Evolutionary conservation across 2,329 filamentous ascomycete species (phyloP).

Genomic region (Myrmaecium sp.): DNA sequence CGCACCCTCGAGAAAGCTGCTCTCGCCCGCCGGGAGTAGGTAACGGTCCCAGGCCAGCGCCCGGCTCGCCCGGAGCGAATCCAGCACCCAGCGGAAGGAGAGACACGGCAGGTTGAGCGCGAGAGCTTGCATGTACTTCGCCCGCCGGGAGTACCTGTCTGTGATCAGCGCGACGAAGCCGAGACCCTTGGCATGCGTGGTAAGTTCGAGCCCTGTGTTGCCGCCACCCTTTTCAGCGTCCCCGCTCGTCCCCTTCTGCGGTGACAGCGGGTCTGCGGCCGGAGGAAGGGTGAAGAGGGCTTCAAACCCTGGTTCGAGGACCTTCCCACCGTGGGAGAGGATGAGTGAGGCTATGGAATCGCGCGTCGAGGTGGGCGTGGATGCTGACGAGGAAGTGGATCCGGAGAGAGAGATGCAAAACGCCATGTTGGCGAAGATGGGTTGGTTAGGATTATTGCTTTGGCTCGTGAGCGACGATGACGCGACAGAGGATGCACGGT

Average conservation of each 20-base stretch:
- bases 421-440: slow-evolving; percentile 62
- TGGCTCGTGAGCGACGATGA: slow-evolving; percentile 13
- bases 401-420: slow-evolving; percentile 80
- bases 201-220: slow-evolving; percentile 45
- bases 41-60: slow-evolving; percentile 66
- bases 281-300: slow-evolving; percentile 71
- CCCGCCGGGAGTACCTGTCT: slow-evolving; percentile 68
- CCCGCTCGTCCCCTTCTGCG: slow-evolving; percentile 7
- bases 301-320: slow-evolving; percentile 63
- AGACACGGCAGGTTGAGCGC: slow-evolving; percentile 80
- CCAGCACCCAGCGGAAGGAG: slow-evolving; percentile 61
- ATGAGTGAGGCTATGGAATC: slow-evolving; percentile 46
- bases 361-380: too few species aligned
- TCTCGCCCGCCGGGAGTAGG: slow-evolving; percentile 71
- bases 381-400: too few species aligned
- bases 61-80: slow-evolving; percentile 44
- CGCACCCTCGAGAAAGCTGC: slow-evolving; percentile 56
- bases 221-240: too few species aligned
- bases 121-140: slow-evolving; percentile 89
- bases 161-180: slow-evolving; percentile 78
- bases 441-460: too few species aligned
- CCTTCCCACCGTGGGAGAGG: slow-evolving; percentile 48
- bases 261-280: slow-evolving; percentile 7
- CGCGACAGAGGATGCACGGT: slow-evolving; percentile 13
- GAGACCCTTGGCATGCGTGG: slow-evolving; percentile 31